phyloP scores from a whole-genome alignment of 1,284 basidiomycete genomes.

The Schizophyllum amplum region DNA sequence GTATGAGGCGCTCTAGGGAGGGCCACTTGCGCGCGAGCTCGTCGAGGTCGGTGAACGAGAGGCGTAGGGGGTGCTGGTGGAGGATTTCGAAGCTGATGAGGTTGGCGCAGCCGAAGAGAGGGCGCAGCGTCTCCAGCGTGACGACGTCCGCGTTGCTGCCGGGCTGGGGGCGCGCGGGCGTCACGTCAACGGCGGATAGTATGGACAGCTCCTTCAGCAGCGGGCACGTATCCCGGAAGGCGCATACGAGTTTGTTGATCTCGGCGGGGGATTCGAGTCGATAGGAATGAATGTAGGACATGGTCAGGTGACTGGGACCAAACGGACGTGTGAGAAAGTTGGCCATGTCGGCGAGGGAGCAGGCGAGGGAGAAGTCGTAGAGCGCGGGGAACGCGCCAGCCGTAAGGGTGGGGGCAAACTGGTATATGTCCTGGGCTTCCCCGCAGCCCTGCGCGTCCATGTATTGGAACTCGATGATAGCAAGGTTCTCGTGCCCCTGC shows the following conservation, averaged over 20 bases:
- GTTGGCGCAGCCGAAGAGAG: slow-evolving; percentile 36
- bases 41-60: slow-evolving; percentile 15
- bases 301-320: slow-evolving; percentile 39
- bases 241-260: slow-evolving; percentile 34
- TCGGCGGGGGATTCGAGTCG: slow-evolving; percentile 30
- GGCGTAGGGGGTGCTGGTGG: slow-evolving; percentile 14
- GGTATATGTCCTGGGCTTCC: slow-evolving; percentile 28
- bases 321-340: slow-evolving; percentile 36
- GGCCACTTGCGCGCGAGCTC: slow-evolving; percentile 18
- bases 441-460: slow-evolving; percentile 32
- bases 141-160: slow-evolving; percentile 26
- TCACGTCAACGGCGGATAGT: slow-evolving; percentile 22
- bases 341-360: slow-evolving; percentile 33
- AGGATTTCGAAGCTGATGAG: slow-evolving; percentile 33
- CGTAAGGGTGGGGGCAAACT: slow-evolving; percentile 33
- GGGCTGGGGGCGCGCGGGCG: slow-evolving; percentile 11
- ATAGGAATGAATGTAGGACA: slow-evolving; percentile 43
- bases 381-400: slow-evolving; percentile 48
- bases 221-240: slow-evolving; percentile 38
- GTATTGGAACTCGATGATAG: slow-evolving; percentile 42
- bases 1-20: slow-evolving; percentile 13
- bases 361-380: slow-evolving; percentile 41
- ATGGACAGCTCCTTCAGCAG: slow-evolving; percentile 35
- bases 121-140: slow-evolving; percentile 38
- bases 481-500: slow-evolving; percentile 30